Conservation (phyloP, 2,329 filamentous ascomycete genomes). For the Tolypocladium capitatum region DNA sequence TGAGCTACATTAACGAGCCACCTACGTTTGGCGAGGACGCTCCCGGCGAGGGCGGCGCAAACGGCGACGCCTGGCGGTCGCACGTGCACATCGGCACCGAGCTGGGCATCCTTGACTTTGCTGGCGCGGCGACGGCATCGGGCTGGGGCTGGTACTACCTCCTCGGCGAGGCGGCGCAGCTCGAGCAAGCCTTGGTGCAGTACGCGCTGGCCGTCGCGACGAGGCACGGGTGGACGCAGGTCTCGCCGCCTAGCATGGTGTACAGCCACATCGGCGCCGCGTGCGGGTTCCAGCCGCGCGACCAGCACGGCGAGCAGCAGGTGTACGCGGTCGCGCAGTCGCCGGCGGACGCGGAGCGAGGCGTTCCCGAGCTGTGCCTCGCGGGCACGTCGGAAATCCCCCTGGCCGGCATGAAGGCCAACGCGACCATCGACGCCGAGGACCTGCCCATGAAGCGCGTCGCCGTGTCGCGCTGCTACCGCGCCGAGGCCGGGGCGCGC, state of each 20-base stretch:
- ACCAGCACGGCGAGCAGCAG: conserved; percentile 82
- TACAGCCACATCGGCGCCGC: conserved; percentile 83
- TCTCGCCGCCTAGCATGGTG: conserved; percentile 78
- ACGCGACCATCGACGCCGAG: conserved; percentile 48
- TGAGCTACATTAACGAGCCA: conserved; percentile 69
- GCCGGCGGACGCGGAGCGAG: conserved; percentile 44
- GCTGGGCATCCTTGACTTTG: conserved; percentile 84
- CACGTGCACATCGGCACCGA: conserved; percentile 79
- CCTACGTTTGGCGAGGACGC: conserved; percentile 25
- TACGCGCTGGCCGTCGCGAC: conserved; percentile 68
- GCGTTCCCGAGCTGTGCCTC: conserved; percentile 59
- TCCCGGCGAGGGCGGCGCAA: conserved; percentile 7
- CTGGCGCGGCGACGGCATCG: conserved; percentile 63
- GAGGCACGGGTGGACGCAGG: conserved; percentile 62
- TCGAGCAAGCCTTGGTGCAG: conserved; percentile 89
- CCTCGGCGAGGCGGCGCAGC: conserved; percentile 74
- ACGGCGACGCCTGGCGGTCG: conserved; percentile 42
- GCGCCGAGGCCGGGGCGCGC: conserved; percentile 83
- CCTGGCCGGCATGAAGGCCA: conserved; percentile 79
- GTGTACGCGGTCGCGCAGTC: conserved; percentile 68
- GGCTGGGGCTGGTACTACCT: conserved; percentile 99
- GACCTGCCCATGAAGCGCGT: conserved; percentile 68
- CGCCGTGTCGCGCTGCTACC: conserved; percentile 83
- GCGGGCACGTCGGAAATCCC: conserved; percentile 91
- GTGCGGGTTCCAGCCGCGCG: conserved; percentile 88